Base-by-base conservation (phyloP, 2,329 filamentous ascomycete genomes). In the Septoria petroselini region DNA sequence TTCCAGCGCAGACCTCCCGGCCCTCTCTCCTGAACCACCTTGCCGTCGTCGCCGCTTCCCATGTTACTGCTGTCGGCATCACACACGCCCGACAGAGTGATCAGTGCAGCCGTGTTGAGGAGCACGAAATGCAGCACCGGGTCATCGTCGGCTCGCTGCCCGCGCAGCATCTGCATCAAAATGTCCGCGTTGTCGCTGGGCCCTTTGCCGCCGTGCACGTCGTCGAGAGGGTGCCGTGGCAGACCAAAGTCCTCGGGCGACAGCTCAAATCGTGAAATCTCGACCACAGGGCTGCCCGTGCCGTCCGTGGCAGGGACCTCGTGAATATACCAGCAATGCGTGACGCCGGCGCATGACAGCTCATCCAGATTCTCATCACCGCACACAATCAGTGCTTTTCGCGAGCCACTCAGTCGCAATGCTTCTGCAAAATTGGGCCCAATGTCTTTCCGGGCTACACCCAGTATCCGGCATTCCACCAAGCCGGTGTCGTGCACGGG, bases 291-390 rank as follows among this genome's bases (percentile, higher is more conserved):
- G 48, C 63, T 63, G 3, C 71, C 68, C 17, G 41, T 78, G 9
- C 73, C 46, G 79, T 67, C 14, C 67, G 64, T 8, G 18, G 67
- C 66, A 7, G 63, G 49, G 2, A 44, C 47, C 40, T 63, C 57
- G 34, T 62, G 76, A 68, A 64, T 58, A 41, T 61, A 83, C 93
- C 93, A 98, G 78, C 91, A 95, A 63, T 87, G 83, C 2, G 91
- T 95, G 29, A 78, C 77, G 0, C 93, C 91, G 1, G 91, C 93
- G 61, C 91, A 96, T 62, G 87, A 93, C 54, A 98, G 82, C 73
- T 98, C 93, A 67, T 98, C 93, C 23, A 98, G 81, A 61, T 97
- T 89, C 72, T 97, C 94, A 58, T 87, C 85, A 35, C 93, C 93
- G 65, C 91, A 98, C 14, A 97, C 87, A 17, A 98, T 81, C 70